Evolutionary conservation across 2,329 filamentous ascomycete genomes (phyloP).

Genomic region (Biscogniauxia sp.): DNA sequence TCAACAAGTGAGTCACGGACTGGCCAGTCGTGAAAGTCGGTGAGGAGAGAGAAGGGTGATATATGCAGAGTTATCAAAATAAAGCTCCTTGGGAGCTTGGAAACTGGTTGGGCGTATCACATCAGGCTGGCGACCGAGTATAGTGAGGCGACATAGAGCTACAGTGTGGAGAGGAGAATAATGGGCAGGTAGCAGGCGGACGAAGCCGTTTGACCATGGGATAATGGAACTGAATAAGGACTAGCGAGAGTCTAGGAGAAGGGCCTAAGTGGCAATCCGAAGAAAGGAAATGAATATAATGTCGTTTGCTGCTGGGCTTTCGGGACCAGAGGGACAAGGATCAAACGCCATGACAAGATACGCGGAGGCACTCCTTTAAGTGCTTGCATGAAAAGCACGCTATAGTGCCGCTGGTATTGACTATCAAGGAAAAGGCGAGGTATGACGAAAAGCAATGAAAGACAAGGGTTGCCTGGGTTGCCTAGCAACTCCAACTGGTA

Average conservation of each 20-base stretch:
- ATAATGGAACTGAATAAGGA: conserved; percentile 24
- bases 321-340: conserved; percentile 17
- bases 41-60: conserved; percentile 39
- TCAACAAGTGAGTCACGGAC: conserved; percentile 39
- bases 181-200: conserved; percentile 17
- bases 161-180: conserved; percentile 23
- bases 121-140: conserved; percentile 27
- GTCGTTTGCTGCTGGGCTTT: conserved; percentile 15
- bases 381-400: conserved; percentile 34
- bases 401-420: conserved; percentile 19
- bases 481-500: conserved; percentile 35
- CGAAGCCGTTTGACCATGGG: conserved; percentile 22
- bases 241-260: conserved; percentile 17
- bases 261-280: conserved; percentile 17
- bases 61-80: conserved; percentile 35
- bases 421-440: conserved; percentile 16
- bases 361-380: conserved; percentile 28
- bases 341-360: conserved; percentile 21
- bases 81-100: conserved; percentile 26
- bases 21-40: conserved; percentile 37
- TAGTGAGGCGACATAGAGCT: conserved; percentile 22
- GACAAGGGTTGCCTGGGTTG: conserved; percentile 30
- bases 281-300: conserved; percentile 16
- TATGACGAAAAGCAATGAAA: conserved; percentile 23
- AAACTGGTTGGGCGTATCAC: conserved; percentile 30